phyloP scores from a whole-genome alignment of 2,329 filamentous ascomycete genomes.

The Sclerotinia borealis region DNA sequence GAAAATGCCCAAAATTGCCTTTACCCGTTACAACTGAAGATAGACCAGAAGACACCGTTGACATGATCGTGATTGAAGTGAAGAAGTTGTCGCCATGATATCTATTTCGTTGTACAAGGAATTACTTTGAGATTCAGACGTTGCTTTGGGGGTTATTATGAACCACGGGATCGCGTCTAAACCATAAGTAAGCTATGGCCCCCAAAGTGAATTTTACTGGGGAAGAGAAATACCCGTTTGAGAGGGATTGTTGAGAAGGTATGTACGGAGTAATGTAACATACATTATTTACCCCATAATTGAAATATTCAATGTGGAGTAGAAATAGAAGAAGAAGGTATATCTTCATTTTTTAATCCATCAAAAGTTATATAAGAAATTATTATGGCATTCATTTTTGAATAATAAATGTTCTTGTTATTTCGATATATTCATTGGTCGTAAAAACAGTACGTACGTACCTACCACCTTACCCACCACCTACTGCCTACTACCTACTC shows the following conservation, averaged over 20 bases:
- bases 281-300: neutral
- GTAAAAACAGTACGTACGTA: too few species aligned
- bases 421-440: too few species aligned
- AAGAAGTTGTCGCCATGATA: slow-evolving; percentile 24
- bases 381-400: neutral
- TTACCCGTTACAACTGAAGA: slow-evolving; percentile 18
- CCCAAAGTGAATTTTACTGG: neutral
- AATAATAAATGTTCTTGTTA: too few species aligned
- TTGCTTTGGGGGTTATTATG: neutral
- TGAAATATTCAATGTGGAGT: neutral
- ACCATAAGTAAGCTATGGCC: slow-evolving; percentile 6
- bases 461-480: neutral
- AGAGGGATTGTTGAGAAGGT: neutral
- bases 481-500: neutral
- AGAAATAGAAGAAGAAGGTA: neutral
- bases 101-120: slow-evolving; percentile 14
- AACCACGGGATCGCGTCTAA: slow-evolving; percentile 11
- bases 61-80: slow-evolving; percentile 22
- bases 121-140: neutral
- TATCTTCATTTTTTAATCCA: neutral
- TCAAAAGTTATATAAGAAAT: neutral
- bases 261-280: too few species aligned
- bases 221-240: neutral
- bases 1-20: slow-evolving; percentile 15
- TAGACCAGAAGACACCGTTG: slow-evolving; percentile 23